Evolutionary conservation across 352 stramenopile species (phyloP), one percentile per base, ranked within the genome.

Genomic region (Globisporangium uncinulatum): DNA sequence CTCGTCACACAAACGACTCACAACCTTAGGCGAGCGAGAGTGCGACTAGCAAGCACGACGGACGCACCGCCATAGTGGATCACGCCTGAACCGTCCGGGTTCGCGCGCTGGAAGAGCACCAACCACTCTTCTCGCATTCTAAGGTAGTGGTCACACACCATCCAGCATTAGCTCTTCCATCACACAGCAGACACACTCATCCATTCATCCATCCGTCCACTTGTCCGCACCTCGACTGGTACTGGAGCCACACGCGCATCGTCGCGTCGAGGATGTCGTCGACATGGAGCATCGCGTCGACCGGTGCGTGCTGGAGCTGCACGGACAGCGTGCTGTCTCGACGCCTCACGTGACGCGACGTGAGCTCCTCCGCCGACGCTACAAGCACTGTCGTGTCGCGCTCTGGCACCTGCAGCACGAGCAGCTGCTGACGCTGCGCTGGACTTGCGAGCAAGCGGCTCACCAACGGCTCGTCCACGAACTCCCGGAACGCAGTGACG

Each of bases 211-310:
- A 13, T 7, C 34, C 34, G 10, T 39, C 34, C 34, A 13, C 34
- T 8, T 2, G 34, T 39, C 34, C 66, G 10, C 71, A 88, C 78
- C 62, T 71, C 44, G 73, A 61, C 50, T 89, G 80, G 51, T 77
- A 71, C 36, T 86, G 76, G 46, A 87, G 68, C 85, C 83, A 94
- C 24, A 78, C 65, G 19, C 71, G 71, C 80, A 92, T 91, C 11
- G 91, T 50, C 48, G 68, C 68, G 34, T 90, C 77, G 19, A 94
- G 59, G 19, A 92, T 65, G 6, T 90, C 79, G 17, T 93, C 79
- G 1, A 94, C 48, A 24, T 74, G 74, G 42, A 90, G 53, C 31
- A 77, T 67, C 14, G 63, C 51, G n/a, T 57, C 57, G 8, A 54
- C 42, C 21, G 36, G 34, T 39, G 39, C 66, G 39, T 14, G 62